Evolutionary conservation across 169 alveolate genomes (phyloP), one percentile per base, ranked within the genome.

Genomic region (Ophryocystis elektroscirrha): DNA sequence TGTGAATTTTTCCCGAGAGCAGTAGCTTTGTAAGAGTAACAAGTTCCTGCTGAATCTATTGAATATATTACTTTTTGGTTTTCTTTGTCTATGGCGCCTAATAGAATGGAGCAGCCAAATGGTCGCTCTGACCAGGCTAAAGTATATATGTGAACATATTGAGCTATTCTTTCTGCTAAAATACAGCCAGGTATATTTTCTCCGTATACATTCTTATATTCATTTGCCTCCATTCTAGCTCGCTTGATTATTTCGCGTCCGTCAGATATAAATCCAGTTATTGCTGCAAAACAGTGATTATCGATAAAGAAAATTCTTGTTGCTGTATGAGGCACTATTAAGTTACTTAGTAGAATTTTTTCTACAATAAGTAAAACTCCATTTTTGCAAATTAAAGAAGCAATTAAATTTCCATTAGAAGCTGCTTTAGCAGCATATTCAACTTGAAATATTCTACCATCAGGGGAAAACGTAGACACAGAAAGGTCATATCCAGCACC

Each of bases 381-480:
- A 63, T 85, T 89, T 37, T 68, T 61, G 64, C 87, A 85, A 28
- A 69, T 73, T 18, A 76, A 80, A 37, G 90, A 91, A 24, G 78
- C 56, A 26, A 76, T 83, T 30, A 94, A 84, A 39, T 89, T 82
- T 25, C 79, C 71, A n/a, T 67, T 65, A 56, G 82, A 93, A 15
- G 85, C 84, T 12, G 94, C 90, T 53, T 83, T 88, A 27, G 78
- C 75, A 6, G 95, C 93, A 65, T 88, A 88, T 60, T 84, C 94
- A 41, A 86, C 89, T 65, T 89, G 87, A 59, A 79, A 85, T 38
- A 86, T 86, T 39, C 89, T 76, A 4, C 96, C 98, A 62, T 90
- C 96, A 16, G 94, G 94, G 9, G 96, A 84, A 53, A 85, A 78
- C 22, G 96, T 85, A 7, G 96, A 76, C 29, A 84, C 92, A n/a